phyloP scores from a whole-genome alignment of 805 yeast species.

The Metschnikowia proteae region DNA sequence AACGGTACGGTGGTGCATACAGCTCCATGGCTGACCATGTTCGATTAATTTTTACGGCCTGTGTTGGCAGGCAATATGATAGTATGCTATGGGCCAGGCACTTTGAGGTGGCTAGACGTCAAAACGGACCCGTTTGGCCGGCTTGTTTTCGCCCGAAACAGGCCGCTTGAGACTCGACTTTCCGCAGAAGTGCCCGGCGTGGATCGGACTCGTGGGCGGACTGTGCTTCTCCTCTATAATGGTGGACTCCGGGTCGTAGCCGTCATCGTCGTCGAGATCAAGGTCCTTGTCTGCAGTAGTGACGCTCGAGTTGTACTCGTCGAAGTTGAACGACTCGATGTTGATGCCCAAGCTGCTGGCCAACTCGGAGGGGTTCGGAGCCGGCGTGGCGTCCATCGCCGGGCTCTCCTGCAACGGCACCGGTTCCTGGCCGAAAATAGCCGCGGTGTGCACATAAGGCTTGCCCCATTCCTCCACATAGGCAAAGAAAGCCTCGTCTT shows the following conservation, averaged over 20 bases:
- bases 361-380: constrained; percentile 7
- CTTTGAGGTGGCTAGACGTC: constrained; percentile 10
- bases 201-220: constrained; percentile 12
- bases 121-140: constrained; percentile 33
- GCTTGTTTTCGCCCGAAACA: constrained; percentile 12
- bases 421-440: not conserved
- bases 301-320: constrained; percentile 19
- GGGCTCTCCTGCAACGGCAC: not conserved
- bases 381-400: not conserved
- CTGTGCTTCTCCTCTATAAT: constrained; percentile 10
- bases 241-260: constrained; percentile 22
- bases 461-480: constrained; percentile 15
- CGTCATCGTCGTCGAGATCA: constrained; percentile 20
- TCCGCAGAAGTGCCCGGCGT: constrained; percentile 3
- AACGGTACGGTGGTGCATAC: too few relatives aligned
- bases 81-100: too few relatives aligned
- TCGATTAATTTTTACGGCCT: too few relatives aligned
- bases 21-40: too few relatives aligned
- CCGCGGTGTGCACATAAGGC: constrained; percentile 1
- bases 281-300: constrained; percentile 20
- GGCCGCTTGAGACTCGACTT: constrained; percentile 26
- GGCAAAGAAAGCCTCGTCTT: constrained; percentile 8
- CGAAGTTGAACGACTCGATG: constrained; percentile 19
- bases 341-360: constrained; percentile 25
- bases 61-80: too few relatives aligned